phyloP scores from a whole-genome alignment of 805 yeast species.

The Ascoidea rubescens region DNA sequence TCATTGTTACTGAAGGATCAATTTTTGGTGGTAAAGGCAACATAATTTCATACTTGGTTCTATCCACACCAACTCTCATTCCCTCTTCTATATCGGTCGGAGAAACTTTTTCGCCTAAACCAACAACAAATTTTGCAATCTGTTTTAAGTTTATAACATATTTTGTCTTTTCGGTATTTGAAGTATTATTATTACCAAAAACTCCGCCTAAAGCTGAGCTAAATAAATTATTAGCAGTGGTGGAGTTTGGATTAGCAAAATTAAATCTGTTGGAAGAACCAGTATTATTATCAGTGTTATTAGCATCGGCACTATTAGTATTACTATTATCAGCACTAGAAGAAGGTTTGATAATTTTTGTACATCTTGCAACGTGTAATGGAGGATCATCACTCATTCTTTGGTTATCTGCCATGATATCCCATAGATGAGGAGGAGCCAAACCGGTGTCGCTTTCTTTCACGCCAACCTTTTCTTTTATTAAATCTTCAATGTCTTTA shows the following conservation, averaged over 20 bases:
- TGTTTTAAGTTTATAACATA: conserved; percentile 96
- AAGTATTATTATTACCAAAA: background rate
- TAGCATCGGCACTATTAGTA: conserved; percentile 13
- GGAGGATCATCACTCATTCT: conserved; percentile 91
- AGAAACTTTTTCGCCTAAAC: conserved; percentile 89
- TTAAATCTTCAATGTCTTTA: conserved; percentile 68
- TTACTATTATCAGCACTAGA: conserved; percentile 20
- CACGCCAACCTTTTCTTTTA: conserved; percentile 88
- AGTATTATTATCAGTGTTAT: conserved; percentile 13
- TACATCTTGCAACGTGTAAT: conserved; percentile 95
- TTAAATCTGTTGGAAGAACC: conserved; percentile 5
- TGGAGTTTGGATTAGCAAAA: background rate
- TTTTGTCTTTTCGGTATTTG: conserved; percentile 49
- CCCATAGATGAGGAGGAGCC: conserved; percentile 96
- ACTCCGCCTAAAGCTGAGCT: background rate
- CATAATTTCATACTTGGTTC: conserved; percentile 93
- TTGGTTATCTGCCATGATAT: conserved; percentile 89
- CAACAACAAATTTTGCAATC: conserved; percentile 95
- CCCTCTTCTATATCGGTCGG: conserved; percentile 99
- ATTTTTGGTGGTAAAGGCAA: conserved; percentile 95
- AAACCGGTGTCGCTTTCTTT: conserved; percentile 97
- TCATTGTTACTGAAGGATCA: conserved; percentile 97
- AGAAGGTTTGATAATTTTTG: conserved; percentile 74
- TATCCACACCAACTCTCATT: conserved; percentile 98
- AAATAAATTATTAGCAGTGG: background rate